Evolutionary conservation across 2,329 filamentous ascomycete species (phyloP).

Genomic region (Trichoderma guizhouense): DNA sequence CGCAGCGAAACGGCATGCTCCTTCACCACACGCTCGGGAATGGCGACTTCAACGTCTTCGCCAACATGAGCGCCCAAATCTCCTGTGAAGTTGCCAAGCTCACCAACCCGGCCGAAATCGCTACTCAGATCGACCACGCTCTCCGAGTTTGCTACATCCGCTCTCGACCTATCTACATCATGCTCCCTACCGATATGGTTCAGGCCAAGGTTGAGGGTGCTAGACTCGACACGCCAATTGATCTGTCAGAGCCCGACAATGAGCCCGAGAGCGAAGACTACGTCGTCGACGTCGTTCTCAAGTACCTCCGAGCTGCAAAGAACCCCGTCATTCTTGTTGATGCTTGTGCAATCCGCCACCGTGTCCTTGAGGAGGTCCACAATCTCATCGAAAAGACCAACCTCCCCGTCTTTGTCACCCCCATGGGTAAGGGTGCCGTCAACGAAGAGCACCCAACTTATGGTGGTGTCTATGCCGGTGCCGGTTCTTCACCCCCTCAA

Average conservation of each 20-base stretch:
- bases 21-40: conserved; percentile 70
- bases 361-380: conserved; percentile 69
- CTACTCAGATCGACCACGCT: conserved; percentile 72
- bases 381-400: conserved; percentile 68
- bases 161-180: conserved; percentile 79
- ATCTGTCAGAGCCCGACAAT: conserved; percentile 62
- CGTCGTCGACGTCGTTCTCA: conserved; percentile 75
- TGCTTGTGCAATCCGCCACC: conserved; percentile 75
- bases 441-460: conserved; percentile 73
- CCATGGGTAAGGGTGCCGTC: conserved; percentile 84
- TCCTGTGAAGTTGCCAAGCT: conserved; percentile 70
- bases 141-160: conserved; percentile 70
- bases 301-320: conserved; percentile 68
- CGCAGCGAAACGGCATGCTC: conserved; percentile 47
- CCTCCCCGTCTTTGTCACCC: conserved; percentile 80
- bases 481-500: conserved; percentile 62
- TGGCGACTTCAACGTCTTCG: conserved; percentile 79
- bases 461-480: conserved; percentile 82
- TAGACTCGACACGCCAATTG: conserved; percentile 66
- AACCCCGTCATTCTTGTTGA: conserved; percentile 78
- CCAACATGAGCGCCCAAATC: conserved; percentile 70
- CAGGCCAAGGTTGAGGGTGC: conserved; percentile 71
- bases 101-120: conserved; percentile 65
- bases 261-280: conserved; percentile 72
- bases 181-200: conserved; percentile 78